Evolutionary conservation across 2,329 filamentous ascomycete species (phyloP).

Genomic region (Arthrobotrys entomopaga): DNA sequence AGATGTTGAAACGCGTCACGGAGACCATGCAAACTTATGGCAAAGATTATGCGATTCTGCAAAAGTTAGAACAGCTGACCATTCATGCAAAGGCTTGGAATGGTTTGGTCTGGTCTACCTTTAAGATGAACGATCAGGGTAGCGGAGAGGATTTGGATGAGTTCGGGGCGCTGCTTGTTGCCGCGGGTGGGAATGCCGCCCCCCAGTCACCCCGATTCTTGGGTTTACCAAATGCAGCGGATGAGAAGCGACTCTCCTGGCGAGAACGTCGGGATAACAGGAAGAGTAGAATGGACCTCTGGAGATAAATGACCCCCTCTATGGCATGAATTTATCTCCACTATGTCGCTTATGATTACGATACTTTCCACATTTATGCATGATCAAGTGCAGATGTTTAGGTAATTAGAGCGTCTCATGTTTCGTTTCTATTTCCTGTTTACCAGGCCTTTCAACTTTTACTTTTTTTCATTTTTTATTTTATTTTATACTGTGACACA

Average conservation of each 20-base stretch:
- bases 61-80: conserved; percentile 37
- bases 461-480: too few species aligned
- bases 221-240: conserved; percentile 36
- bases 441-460: too few species aligned
- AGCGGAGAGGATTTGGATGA: conserved; percentile 55
- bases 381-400: too few species aligned
- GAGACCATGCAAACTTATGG: conserved; percentile 62
- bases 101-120: conserved; percentile 53
- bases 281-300: conserved; percentile 57
- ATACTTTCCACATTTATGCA: too few species aligned
- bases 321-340: neutral
- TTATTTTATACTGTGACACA: too few species aligned
- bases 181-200: conserved; percentile 45
- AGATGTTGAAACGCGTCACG: conserved; percentile 75
- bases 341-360: neutral
- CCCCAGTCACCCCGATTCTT: conserved; percentile 49
- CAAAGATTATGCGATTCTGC: conserved; percentile 34
- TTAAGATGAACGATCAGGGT: conserved; percentile 48
- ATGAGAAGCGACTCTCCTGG: conserved; percentile 42
- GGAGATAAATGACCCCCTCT: conserved; percentile 55
- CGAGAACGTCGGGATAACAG: conserved; percentile 55
- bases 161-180: conserved; percentile 54
- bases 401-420: too few species aligned
- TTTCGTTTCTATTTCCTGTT: too few species aligned
- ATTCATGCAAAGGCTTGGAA: conserved; percentile 55